Base-by-base conservation (phyloP, 2,329 filamentous ascomycete species). In the Ustulina deusta region DNA sequence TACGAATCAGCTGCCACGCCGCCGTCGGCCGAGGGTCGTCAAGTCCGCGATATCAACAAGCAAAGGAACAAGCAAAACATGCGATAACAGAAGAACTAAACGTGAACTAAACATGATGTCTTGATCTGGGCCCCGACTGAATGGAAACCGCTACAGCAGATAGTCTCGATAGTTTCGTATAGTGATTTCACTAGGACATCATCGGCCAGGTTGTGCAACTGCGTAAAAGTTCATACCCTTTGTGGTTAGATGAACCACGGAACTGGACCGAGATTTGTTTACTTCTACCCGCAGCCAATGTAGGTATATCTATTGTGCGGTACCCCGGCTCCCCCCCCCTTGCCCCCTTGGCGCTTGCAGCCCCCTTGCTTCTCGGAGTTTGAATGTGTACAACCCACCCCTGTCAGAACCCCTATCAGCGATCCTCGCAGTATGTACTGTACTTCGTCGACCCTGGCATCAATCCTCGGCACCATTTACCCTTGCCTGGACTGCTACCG, bases 401-500 rank as follows among this genome's bases (percentile, higher is more conserved):
- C 22, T 48, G 58, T 52, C 58, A 27, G 6, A 54, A 38, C 34
- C 69, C 69, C 63, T 69, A 67, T 71, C 68, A 70, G 59, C 62
- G 67, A 68, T 71, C 69, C n/a, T n/a, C n/a, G n/a, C n/a, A n/a
- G n/a, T 51, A 63, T 27, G 65, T 70, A 70, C 65, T 68, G 62
- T 70, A 70, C 68, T 66, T 68, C 25, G 52, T n/a, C 36, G 27
- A 61, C 58, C 42, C 54, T 51, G 56, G 15, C n/a, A 27, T 15
- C 27, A 29, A 56, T 59, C 40, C 29, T 69, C 59, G 40, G 60
- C 52, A 60, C 36, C 49, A 38, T 40, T 42, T 40, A 66, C 46
- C 67, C 67, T 46, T 67, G 67, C 46, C 66, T 55, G 51, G 55
- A 44, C 48, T 57, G 48, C 17, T 36, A 62, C 56, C 52, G 38